These are phyloP conservation scores for Glebionis coronaria DNA, from an alignment of 129 eudicot genomes.

Conservation along the genomic window DNA sequence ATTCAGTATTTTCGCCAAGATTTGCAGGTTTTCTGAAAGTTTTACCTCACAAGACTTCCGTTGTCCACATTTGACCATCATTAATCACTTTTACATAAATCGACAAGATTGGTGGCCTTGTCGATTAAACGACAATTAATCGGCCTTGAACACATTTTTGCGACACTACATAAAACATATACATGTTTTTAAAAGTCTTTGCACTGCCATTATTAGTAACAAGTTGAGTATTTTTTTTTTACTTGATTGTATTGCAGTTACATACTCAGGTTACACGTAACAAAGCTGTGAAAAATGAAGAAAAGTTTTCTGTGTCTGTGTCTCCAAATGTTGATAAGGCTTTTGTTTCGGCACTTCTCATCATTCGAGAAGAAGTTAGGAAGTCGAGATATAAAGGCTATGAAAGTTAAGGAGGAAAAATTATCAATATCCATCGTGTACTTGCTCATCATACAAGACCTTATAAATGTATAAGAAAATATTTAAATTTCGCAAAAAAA, in stretches of 20 bases:
- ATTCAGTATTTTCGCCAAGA: too few relatives aligned
- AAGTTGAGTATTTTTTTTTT: neutral
- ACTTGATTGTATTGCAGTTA: conserved; percentile 19
- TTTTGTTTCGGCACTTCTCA: conserved; percentile 35
- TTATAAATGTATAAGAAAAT: neutral
- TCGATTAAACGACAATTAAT: too few relatives aligned
- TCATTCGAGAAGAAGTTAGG: conserved; percentile 39
- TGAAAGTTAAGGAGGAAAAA: conserved; percentile 28
- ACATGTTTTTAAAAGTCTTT: neutral
- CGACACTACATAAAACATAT: too few relatives aligned
- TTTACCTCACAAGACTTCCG: too few relatives aligned
- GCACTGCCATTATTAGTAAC: neutral
- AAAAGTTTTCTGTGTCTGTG: conserved; percentile 30
- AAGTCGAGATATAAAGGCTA: conserved; percentile 40
- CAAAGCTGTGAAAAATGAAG: conserved; percentile 26
- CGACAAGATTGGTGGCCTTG: too few relatives aligned
- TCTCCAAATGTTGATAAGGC: conserved; percentile 40
- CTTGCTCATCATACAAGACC: conserved; percentile 13
- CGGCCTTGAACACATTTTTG: too few relatives aligned
- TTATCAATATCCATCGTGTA: conserved; percentile 8
- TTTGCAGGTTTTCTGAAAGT: too few relatives aligned
- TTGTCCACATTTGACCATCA: too few relatives aligned
- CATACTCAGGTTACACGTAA: conserved; percentile 30
- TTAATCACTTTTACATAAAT: too few relatives aligned
- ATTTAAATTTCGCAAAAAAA: conserved; percentile 15